A percentile compares a stretch with the other conserved stretches of the same genome.
Evolutionary conservation across 177 flowering plant genomes (phyloP).

Genomic region (Vitis hybrid): DNA sequence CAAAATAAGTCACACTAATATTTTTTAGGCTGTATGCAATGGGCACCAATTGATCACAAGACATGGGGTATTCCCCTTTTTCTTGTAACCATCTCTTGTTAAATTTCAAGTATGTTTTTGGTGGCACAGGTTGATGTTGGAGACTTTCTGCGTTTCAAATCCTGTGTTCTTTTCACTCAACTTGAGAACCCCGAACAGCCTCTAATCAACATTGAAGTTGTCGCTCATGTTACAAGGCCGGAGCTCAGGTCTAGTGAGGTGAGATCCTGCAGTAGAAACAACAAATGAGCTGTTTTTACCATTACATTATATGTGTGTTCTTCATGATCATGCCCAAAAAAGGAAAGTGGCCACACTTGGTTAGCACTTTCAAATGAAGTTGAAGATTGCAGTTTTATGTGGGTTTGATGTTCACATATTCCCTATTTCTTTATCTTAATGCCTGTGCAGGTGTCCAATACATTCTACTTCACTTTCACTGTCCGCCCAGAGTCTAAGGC

Average conservation of each 20-base stretch:
- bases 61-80: neutral
- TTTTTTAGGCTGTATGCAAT: neutral
- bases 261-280: neutral
- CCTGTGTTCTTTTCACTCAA: constrained; percentile 48
- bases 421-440: neutral
- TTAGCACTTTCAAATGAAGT: no score
- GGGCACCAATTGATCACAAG: neutral
- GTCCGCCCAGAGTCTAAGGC: constrained; percentile 49
- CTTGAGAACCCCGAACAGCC: constrained; percentile 39
- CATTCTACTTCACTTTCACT: constrained; percentile 49
- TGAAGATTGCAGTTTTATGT: neutral
- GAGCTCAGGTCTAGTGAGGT: constrained; percentile 50
- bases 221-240: constrained; percentile 51
- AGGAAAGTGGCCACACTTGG: neutral
- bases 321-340: no score
- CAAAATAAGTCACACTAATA: neutral
- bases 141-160: constrained; percentile 42
- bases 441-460: constrained; percentile 38
- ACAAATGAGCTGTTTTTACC: no score
- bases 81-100: neutral
- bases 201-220: constrained; percentile 44
- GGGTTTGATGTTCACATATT: neutral
- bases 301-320: no score
- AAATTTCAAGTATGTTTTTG: neutral
- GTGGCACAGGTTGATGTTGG: constrained; percentile 47